These are phyloP conservation scores for Draba incana DNA, from an alignment of 345 rosid species.

Conservation along the genomic window DNA sequence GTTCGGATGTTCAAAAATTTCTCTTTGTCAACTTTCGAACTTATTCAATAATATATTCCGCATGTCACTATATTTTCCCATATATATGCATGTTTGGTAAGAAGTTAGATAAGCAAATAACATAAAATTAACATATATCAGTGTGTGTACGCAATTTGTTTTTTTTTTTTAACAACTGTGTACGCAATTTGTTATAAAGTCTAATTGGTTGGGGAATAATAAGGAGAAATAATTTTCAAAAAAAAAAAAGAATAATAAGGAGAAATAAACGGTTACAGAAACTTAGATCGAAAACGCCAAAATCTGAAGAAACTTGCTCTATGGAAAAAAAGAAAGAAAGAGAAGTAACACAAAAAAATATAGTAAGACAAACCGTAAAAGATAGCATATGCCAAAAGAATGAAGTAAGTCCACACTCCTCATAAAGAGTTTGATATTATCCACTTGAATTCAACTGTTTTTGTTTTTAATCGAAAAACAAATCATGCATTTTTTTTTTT, in stretches of 20 bases:
- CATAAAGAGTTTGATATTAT: constrained; percentile 46
- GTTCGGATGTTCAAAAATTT: constrained; percentile 8
- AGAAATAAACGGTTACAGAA: constrained; percentile 20
- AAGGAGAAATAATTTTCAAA: no score
- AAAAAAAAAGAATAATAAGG: neutral
- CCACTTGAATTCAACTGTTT: constrained; percentile 32
- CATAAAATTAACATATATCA: no score
- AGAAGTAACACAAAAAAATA: neutral
- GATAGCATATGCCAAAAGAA: constrained; percentile 43
- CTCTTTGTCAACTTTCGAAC: constrained; percentile 24
- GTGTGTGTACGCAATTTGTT: no score
- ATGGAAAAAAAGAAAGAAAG: no score
- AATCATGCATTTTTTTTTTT: no score
- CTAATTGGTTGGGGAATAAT: no score
- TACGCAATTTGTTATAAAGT: constrained; percentile 12
- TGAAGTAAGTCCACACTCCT: constrained; percentile 39
- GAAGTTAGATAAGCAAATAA: constrained; percentile 9
- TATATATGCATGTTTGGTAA: constrained; percentile 22
- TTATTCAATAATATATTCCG: neutral
- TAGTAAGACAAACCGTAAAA: constrained; percentile 35
- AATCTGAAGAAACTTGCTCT: constrained; percentile 23
- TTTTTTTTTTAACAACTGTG: no score
- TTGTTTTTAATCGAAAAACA: no score
- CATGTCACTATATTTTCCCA: constrained; percentile 19
- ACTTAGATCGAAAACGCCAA: constrained; percentile 36